Conservation (phyloP, 257 asterid genomes). For the Primulina tabacum region DNA sequence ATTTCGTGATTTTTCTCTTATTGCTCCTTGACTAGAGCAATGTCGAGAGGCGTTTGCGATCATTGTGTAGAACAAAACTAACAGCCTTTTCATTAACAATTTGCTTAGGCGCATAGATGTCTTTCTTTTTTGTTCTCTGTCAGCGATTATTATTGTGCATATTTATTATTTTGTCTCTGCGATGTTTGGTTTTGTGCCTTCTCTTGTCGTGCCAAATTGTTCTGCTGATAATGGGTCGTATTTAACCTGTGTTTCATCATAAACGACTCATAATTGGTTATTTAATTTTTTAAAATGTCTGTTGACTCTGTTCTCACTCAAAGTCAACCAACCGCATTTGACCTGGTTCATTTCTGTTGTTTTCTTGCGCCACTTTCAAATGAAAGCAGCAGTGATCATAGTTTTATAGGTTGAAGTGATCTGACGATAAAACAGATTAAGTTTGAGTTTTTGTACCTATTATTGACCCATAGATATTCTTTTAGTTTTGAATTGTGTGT, state of each 20-base stretch:
- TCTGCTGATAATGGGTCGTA: background rate
- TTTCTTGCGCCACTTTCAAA: no score
- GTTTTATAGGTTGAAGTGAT: background rate
- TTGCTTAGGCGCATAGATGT: background rate
- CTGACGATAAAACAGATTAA: background rate
- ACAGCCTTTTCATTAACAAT: no score
- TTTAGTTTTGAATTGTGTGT: no score
- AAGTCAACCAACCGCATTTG: background rate
- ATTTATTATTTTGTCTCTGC: background rate
- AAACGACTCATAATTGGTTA: constrained; percentile 1
- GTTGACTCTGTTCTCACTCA: background rate
- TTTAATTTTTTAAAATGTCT: background rate
- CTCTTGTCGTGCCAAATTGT: background rate
- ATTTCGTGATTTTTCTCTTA: background rate
- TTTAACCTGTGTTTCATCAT: background rate
- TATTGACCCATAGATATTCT: background rate
- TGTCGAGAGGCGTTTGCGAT: background rate
- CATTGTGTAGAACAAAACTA: background rate
- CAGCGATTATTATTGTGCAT: background rate
- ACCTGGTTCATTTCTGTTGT: background rate
- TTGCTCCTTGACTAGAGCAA: background rate
- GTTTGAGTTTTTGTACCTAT: background rate
- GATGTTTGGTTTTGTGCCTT: background rate
- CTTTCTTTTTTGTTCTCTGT: background rate
- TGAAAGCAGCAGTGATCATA: background rate